Conservation (phyloP, 139 green algal genomes). For the Asterochloris erici region DNA sequence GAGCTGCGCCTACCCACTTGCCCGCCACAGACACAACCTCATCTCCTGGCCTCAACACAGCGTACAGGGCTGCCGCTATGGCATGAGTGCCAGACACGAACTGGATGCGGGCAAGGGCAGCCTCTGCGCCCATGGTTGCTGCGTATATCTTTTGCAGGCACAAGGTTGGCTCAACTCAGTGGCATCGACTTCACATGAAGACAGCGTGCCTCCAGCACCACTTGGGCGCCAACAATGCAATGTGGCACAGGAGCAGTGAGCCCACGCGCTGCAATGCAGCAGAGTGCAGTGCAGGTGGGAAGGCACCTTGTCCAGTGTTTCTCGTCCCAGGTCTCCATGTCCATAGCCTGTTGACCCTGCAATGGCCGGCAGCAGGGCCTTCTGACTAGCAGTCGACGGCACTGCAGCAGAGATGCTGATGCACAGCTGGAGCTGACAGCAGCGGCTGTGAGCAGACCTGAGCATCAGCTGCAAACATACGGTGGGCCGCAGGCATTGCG, state of each 20-base stretch:
- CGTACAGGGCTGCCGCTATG: slow-evolving; percentile 83
- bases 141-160: slow-evolving; percentile 54
- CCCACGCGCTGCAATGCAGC: neutral
- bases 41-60: slow-evolving; percentile 82
- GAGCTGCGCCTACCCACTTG: neutral
- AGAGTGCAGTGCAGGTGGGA: neutral
- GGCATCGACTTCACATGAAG: too few species aligned
- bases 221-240: neutral
- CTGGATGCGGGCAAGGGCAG: slow-evolving; percentile 81
- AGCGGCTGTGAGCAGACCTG: too few species aligned
- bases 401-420: too few species aligned
- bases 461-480: too few species aligned
- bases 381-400: too few species aligned
- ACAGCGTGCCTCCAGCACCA: too few species aligned
- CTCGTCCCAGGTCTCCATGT: slow-evolving; percentile 84
- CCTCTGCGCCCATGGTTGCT: slow-evolving; percentile 83
- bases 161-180: too few species aligned
- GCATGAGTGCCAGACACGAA: slow-evolving; percentile 92
- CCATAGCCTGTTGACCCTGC: slow-evolving; percentile 89
- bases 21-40: slow-evolving; percentile 85
- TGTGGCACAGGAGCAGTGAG: neutral
- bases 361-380: too few species aligned
- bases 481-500: too few species aligned
- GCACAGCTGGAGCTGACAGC: too few species aligned
- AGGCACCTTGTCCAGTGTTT: slow-evolving; percentile 73